These are phyloP conservation scores for Circinella umbellata DNA, from an alignment of 371 early-diverging fungal species.

Conservation along the genomic window DNA sequence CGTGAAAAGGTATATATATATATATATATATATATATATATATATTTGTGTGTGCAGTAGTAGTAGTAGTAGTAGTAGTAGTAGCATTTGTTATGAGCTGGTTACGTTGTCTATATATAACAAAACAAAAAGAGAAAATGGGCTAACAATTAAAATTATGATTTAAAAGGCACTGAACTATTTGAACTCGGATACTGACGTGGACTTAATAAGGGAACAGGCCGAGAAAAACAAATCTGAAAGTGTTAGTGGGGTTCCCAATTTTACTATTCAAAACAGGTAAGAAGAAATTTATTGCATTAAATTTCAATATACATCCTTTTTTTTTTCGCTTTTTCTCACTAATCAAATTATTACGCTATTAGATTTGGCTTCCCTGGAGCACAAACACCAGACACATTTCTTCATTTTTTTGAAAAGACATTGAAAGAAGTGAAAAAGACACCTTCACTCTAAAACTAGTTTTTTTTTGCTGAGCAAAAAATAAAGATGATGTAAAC, in stretches of 20 bases:
- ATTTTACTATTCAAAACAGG: constrained; percentile 62
- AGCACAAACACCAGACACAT: constrained; percentile 67
- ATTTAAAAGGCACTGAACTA: constrained; percentile 38
- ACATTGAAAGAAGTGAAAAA: neutral
- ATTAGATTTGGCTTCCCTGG: constrained; percentile 60
- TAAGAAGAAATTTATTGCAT: constrained; percentile 30
- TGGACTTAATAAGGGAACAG: constrained; percentile 44
- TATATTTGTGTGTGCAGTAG: too few species aligned
- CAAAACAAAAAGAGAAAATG: constrained; percentile 15
- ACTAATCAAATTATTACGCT: neutral
- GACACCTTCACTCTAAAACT: neutral
- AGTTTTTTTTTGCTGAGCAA: neutral
- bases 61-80: too few species aligned
- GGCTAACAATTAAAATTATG: constrained; percentile 55
- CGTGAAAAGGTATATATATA: constrained; percentile 29
- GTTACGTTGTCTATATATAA: too few species aligned
- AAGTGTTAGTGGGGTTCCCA: constrained; percentile 72
- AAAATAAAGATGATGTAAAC: neutral
- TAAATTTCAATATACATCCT: neutral
- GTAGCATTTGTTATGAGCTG: too few species aligned
- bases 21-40: neutral
- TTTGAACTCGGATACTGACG: constrained; percentile 57
- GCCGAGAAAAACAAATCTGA: constrained; percentile 37
- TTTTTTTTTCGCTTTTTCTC: neutral
- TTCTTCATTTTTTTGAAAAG: constrained; percentile 57